Base-by-base conservation (phyloP, 2,329 filamentous ascomycete genomes). In the Colletotrichum tropicicola region DNA sequence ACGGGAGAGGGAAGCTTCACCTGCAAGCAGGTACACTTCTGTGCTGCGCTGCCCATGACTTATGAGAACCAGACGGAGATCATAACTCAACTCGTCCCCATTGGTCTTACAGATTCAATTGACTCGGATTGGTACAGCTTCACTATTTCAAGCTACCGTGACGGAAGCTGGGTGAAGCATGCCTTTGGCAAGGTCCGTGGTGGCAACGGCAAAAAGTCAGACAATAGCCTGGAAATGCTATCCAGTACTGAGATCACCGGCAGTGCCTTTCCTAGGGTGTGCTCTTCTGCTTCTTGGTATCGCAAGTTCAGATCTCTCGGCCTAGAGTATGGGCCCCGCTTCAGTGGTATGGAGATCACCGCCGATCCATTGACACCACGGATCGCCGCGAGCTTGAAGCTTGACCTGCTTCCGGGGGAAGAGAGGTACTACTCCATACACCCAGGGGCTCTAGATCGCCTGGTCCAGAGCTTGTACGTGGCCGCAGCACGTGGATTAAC, bases 121-220 rank as follows among this genome's bases (percentile, higher is more conserved):
- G 43, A 56, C 47, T 48, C 32, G 12, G 47, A 56, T 23, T 64
- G 60, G 60, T 64, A 64, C n/a, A 32, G 28, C 5, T 64, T 64
- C n/a, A 53, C 53, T 6, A 59, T 64, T 17, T 53, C 57, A 10
- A 53, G 37, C 21, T 28, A 60, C 28, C 37, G 32, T 28, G 27
- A 54, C 23, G 57, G 37, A 17, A 6, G 15, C 39, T 61, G 58
- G 58, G 43, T 48, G 49, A 61, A 61, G 41, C 58, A 61, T 17
- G 59, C 51, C 2, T 43, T 15, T 21, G 59, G 59, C 19, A 27
- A 47, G 25, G 58, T 60, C 30, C 58, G 54, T 19, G 12, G 47
- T 21, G 10, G 48, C 13, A 25, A 37, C 17, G 6, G 32, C 17
- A 17, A 23, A 9, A 19, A 2, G 30, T 6, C 3, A n/a, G 4